Percentiles rank a stretch among this genome's conserved stretches.
Evolutionary conservation across 1,284 basidiomycete species (phyloP).

Genomic region (Testicularia cyperi): DNA sequence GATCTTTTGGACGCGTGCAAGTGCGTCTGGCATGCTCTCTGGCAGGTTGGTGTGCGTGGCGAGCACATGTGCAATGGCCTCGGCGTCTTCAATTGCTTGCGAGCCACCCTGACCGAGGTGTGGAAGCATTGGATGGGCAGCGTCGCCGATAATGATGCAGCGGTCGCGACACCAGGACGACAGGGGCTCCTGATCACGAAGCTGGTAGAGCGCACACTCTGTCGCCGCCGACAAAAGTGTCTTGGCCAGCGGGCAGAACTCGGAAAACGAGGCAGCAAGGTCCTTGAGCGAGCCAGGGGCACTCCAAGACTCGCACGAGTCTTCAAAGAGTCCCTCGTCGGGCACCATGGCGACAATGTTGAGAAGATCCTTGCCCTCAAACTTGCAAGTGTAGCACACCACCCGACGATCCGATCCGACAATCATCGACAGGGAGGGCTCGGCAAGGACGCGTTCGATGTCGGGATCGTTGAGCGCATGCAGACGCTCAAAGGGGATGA

Average conservation of each 20-base stretch:
- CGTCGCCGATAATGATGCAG: slow-evolving; percentile 57
- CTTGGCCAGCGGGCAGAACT: slow-evolving; percentile 42
- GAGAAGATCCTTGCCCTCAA: slow-evolving; percentile 1
- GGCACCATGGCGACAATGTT: slow-evolving; percentile 25
- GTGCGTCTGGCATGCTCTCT: not conserved
- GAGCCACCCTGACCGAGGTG: slow-evolving; percentile 24
- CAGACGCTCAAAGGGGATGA: slow-evolving; percentile 1
- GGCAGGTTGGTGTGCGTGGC: not conserved
- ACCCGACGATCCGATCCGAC: slow-evolving; percentile 52
- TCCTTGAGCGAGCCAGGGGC: slow-evolving; percentile 36
- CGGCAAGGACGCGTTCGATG: not conserved
- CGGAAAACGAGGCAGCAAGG: slow-evolving; percentile 41
- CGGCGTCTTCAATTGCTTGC: slow-evolving; percentile 27
- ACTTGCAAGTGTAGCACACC: slow-evolving; percentile 20
- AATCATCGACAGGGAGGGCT: slow-evolving; percentile 6
- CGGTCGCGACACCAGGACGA: slow-evolving; percentile 46
- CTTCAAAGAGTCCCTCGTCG: slow-evolving; percentile 46
- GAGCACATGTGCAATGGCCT: not conserved
- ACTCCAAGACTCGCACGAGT: slow-evolving; percentile 49
- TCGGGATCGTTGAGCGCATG: not conserved
- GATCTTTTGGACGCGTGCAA: not conserved
- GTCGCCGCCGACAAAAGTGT: slow-evolving; percentile 66
- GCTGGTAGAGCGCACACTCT: slow-evolving; percentile 53
- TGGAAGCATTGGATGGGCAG: slow-evolving; percentile 50
- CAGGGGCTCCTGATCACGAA: slow-evolving; percentile 55